Evolutionary conservation across 2,329 filamentous ascomycete species (phyloP).

Genomic region (Exophiala alcalophila): DNA sequence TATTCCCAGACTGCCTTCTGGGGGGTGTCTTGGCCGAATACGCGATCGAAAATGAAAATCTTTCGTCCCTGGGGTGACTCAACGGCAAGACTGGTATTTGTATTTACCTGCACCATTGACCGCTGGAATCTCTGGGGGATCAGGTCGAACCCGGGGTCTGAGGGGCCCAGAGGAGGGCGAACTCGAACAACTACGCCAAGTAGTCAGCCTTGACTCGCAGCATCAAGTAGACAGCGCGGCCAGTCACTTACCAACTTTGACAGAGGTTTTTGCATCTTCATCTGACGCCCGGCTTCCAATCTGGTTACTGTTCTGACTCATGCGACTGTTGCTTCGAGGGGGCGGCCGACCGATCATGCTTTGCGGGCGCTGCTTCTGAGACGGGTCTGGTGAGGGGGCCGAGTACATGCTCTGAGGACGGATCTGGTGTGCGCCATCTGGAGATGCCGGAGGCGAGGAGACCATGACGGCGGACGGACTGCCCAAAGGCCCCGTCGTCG

Average conservation of each 20-base stretch:
- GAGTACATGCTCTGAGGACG: constrained; percentile 30
- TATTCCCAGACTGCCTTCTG: constrained; percentile 96
- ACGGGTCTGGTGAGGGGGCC: constrained; percentile 26
- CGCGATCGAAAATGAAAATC: constrained; percentile 92
- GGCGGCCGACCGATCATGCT: constrained; percentile 76
- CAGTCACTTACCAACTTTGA: constrained; percentile 80
- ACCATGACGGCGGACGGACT: constrained; percentile 20
- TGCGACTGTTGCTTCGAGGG: constrained; percentile 73
- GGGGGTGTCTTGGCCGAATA: constrained; percentile 77
- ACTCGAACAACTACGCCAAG: constrained; percentile 73
- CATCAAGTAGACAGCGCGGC: not conserved
- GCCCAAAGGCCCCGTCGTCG: too few relatives aligned
- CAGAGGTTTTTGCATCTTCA: constrained; percentile 83
- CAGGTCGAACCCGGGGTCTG: constrained; percentile 88
- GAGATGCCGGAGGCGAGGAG: constrained; percentile 29
- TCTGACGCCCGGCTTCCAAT: constrained; percentile 77
- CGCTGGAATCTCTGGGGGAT: constrained; percentile 94
- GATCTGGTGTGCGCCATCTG: constrained; percentile 23
- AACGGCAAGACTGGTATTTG: constrained; percentile 78
- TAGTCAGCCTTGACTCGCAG: constrained; percentile 9
- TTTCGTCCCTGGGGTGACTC: constrained; percentile 91
- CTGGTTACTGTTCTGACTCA: constrained; percentile 69
- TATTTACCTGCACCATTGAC: constrained; percentile 85
- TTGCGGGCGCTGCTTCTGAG: constrained; percentile 62
- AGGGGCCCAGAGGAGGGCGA: constrained; percentile 76